Evolutionary conservation across 2,329 filamentous ascomycete genomes (phyloP).

Genomic region (Diplodia scrobiculata): DNA sequence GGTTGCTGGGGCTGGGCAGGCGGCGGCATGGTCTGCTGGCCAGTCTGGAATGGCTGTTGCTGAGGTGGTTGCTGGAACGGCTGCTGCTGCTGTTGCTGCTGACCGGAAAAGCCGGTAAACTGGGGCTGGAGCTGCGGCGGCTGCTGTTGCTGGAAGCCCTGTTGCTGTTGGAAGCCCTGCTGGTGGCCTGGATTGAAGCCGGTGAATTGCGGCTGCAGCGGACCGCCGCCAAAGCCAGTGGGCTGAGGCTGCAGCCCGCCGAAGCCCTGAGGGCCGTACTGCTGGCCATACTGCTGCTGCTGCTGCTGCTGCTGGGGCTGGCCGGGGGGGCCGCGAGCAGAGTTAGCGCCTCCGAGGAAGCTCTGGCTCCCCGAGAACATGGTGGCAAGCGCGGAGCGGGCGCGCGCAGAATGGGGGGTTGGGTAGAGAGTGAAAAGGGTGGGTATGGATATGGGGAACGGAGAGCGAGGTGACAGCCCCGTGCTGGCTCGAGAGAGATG

Average conservation of each 20-base stretch:
- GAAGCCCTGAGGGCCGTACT: constrained; percentile 56
- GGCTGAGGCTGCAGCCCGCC: constrained; percentile 51
- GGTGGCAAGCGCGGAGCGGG: constrained; percentile 32
- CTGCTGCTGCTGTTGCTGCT: constrained; percentile 42
- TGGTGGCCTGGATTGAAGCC: constrained; percentile 50
- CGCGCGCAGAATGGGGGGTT: constrained; percentile 5
- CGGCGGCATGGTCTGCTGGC: constrained; percentile 55
- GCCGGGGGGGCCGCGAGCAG: constrained; percentile 63
- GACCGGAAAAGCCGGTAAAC: constrained; percentile 54
- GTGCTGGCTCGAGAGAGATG: not conserved
- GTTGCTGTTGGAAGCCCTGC: constrained; percentile 49
- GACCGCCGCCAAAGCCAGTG: constrained; percentile 56
- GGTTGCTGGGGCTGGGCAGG: constrained; percentile 50
- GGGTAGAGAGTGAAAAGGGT: not conserved
- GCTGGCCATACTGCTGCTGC: constrained; percentile 53
- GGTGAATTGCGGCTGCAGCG: constrained; percentile 66
- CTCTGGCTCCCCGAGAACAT: constrained; percentile 94
- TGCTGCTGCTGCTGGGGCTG: constrained; percentile 54
- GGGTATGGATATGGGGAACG: constrained; percentile 12
- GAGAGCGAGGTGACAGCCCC: constrained; percentile 1
- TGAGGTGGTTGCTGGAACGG: constrained; percentile 35
- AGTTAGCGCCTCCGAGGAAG: constrained; percentile 77
- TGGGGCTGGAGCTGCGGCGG: constrained; percentile 43
- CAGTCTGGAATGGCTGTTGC: constrained; percentile 43
- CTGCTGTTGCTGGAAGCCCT: constrained; percentile 49